These are phyloP conservation scores for Chlorella sp. DNA, from an alignment of 139 green algal genomes.

Conservation along the genomic window DNA sequence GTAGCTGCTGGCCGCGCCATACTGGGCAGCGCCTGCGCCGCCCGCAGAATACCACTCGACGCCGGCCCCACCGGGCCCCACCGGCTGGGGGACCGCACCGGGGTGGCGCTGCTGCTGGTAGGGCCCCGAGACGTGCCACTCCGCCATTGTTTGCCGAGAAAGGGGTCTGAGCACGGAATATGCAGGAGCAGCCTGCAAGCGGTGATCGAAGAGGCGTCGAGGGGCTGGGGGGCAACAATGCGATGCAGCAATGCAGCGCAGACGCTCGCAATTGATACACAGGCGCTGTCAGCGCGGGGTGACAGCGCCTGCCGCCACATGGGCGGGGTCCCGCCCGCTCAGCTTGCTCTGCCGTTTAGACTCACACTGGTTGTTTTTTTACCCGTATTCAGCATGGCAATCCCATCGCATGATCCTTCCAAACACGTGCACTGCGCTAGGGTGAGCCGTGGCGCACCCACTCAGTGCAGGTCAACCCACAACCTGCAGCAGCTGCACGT, in stretches of 20 bases:
- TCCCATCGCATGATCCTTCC: no score
- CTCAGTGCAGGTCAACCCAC: no score
- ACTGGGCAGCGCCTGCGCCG: background rate
- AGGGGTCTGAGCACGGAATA: background rate
- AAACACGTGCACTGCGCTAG: no score
- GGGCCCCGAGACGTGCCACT: conserved; percentile 5
- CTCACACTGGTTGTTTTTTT: no score
- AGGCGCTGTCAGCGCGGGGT: no score
- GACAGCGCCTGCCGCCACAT: no score
- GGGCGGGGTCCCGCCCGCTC: no score
- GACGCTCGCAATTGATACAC: no score
- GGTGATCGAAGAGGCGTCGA: background rate
- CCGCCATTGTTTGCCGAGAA: background rate
- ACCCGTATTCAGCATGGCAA: no score
- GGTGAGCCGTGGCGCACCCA: no score
- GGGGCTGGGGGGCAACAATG: background rate
- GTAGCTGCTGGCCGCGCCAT: background rate
- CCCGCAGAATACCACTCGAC: conserved; percentile 32
- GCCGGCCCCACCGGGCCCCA: background rate
- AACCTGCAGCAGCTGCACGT: no score
- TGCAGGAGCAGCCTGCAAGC: background rate
- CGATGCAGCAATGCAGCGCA: background rate
- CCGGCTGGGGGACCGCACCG: background rate
- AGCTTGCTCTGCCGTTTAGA: no score
- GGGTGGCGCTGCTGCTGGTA: conserved; percentile 18